These are phyloP conservation scores for Tubosaeta brunneosetosa DNA, from an alignment of 768 basidiomycete genomes.

Conservation along the genomic window DNA sequence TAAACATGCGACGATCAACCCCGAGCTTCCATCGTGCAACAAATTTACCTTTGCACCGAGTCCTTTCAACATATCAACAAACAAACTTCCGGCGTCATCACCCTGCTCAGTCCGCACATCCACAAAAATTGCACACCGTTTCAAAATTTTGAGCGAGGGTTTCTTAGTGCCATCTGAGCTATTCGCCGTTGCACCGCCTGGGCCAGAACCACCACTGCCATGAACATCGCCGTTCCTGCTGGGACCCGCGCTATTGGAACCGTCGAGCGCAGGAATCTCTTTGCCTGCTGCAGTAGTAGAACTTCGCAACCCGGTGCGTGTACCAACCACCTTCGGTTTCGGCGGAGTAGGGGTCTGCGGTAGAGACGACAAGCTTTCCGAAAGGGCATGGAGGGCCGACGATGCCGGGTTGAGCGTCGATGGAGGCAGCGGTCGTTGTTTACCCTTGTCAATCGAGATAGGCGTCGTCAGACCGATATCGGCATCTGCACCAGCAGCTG, in stretches of 20 bases:
- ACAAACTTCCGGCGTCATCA: conserved; percentile 75
- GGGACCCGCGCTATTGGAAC: conserved; percentile 31
- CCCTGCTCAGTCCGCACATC: conserved; percentile 74
- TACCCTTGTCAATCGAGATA: conserved; percentile 17
- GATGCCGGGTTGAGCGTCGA: conserved; percentile 28
- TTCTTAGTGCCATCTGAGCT: conserved; percentile 25
- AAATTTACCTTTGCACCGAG: conserved; percentile 73
- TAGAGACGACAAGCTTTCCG: conserved; percentile 54
- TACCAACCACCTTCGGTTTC: conserved; percentile 37
- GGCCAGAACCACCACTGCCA: conserved; percentile 18
- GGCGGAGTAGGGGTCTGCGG: conserved; percentile 37
- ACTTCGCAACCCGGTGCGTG: conserved; percentile 47
- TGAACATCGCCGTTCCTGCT: conserved; percentile 15
- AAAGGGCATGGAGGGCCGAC: conserved; percentile 52
- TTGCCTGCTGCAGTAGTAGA: conserved; percentile 28
- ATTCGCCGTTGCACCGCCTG: conserved; percentile 17
- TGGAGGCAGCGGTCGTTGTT: conserved; percentile 13
- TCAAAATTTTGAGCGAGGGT: conserved; percentile 49
- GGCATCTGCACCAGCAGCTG: conserved; percentile 1
- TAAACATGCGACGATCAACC: conserved; percentile 21
- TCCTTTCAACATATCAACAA: conserved; percentile 75
- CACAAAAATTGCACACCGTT: conserved; percentile 76
- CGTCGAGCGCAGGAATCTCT: conserved; percentile 27
- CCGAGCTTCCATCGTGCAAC: background rate
- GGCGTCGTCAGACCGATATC: conserved; percentile 14